Base-by-base conservation (phyloP, 2,329 filamentous ascomycete species). In the Moelleriella libera region DNA sequence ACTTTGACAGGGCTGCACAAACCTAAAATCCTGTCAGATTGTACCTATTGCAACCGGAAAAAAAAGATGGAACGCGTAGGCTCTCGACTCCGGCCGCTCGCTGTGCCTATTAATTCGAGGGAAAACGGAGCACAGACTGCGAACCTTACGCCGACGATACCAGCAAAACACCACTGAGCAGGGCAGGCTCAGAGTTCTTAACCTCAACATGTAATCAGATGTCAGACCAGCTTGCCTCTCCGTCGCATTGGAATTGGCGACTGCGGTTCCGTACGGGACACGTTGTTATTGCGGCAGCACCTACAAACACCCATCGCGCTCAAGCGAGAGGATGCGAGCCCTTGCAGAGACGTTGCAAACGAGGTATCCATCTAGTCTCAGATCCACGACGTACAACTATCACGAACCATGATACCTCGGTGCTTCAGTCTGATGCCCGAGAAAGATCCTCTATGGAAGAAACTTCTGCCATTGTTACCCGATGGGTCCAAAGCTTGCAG, bases 381-480 rank as follows among this genome's bases (percentile, higher is more conserved):
- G 45, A 30, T 45, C 40, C 40, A 10, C 41, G 42, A 31, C 9
- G 9, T 7, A 28, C n/a, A 21, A 14, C 30, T 42, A 12, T 39
- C 32, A 28, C 29, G 8, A n/a, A 37, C 30, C 5, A 39, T 31
- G 29, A 43, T 49, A n/a, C 43, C 48, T 9, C 3, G 21, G 7
- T 49, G 45, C 12, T 30, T 49, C 10, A 42, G 43, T 11, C 41
- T 47, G 0, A 43, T 49, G 21, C 3, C 37, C 32, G 30, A 31
- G 5, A 31, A 50, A 7, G 53, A 51, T 1, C 12, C 10, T 6
- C 21, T 10, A 8, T 54, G 55, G 57, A 28, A 46, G 5, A 7
- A n/a, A 6, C 51, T 59, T 9, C 45, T 60, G 4, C 44, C 50
- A 6, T 50, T 49, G 1, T 49, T 62, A 2, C 55, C 58, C 1